Evolutionary conservation across 139 green algal species (phyloP), one percentile per base, ranked within the genome.

Genomic region (Haematococcus sp.): DNA sequence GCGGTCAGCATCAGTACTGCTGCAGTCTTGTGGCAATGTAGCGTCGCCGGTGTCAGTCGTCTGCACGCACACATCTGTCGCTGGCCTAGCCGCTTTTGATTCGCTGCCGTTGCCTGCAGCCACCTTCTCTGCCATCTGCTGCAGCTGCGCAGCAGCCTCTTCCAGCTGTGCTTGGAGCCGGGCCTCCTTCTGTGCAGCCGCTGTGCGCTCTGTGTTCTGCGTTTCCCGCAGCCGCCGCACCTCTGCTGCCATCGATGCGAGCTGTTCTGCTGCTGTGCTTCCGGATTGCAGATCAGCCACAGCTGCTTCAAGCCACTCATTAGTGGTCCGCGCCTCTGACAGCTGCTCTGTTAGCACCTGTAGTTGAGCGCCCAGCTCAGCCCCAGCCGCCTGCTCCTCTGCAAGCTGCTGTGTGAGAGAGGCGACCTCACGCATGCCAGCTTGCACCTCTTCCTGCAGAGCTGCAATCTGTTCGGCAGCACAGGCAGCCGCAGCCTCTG

Each of bases 251-350:
- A 28, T 33, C 25, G 31, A 68, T n/a, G 27, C 35, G 17, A 49
- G 61, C 61, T 28, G 22, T 28, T 13, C 27, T 28, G 61, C 32
- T 68, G 61, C 27, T 28, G 61, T 51, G 61, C 61, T 68, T 13
- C n/a, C 35, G 5, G 31, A 28, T 31, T 68, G 61, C 27, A 68
- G 61, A 31, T 68, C 61, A 25, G 61, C 32, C 31, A 68, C 61
- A 27, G 61, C 61, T 52, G 61, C 61, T 27, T 68, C 61, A 13
- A 68, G 61, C 61, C 61, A 68, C 13, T 68, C 61, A n/a, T 28
- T 40, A 2, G 34, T 28, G 13, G 32, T 51, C 3, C 33, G 61
- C 13, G 35, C 5, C 61, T 68, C 61, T 65, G n/a, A 40, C 58
- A 33, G 28, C n/a, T 34, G 58, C 58, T 22, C 30, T 65, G 58